phyloP scores from a whole-genome alignment of 1,139 yeast species.

The Protomyces arabidopsidicola region DNA sequence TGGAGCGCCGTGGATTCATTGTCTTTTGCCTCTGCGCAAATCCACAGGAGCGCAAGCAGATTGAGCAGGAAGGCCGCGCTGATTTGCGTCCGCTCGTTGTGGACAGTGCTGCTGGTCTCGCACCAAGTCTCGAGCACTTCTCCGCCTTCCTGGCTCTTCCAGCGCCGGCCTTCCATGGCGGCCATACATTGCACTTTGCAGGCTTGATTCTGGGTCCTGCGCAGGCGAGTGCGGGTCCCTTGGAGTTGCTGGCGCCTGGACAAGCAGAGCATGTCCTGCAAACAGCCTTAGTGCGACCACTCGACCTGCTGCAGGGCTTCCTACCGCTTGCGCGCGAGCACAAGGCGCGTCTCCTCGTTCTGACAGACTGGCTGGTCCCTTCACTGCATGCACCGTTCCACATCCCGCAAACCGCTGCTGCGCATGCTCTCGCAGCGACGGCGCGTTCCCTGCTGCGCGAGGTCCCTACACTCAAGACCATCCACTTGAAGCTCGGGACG shows the following conservation, averaged over 20 bases:
- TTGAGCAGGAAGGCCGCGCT: slow-evolving; percentile 25
- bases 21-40: slow-evolving; percentile 20
- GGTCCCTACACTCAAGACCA: slow-evolving; percentile 12
- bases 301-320: slow-evolving; percentile 12
- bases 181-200: slow-evolving; percentile 24
- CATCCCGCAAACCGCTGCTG: slow-evolving; percentile 8
- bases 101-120: slow-evolving; percentile 1
- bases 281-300: slow-evolving; percentile 6
- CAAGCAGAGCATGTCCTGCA: slow-evolving; percentile 10
- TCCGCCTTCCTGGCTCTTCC: slow-evolving; percentile 14
- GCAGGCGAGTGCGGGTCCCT: slow-evolving; percentile 7
- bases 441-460: slow-evolving; percentile 11
- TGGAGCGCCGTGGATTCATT: slow-evolving; percentile 22
- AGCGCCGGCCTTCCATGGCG: slow-evolving; percentile 24
- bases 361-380: slow-evolving; percentile 24
- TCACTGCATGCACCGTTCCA: slow-evolving; percentile 20
- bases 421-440: slow-evolving; percentile 15
- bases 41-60: slow-evolving; percentile 8
- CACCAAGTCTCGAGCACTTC: slow-evolving; percentile 12
- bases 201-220: slow-evolving; percentile 15
- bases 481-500: slow-evolving; percentile 20
- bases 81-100: slow-evolving; percentile 15
- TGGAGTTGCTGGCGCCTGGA: slow-evolving; percentile 7
- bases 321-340: slow-evolving; percentile 24
- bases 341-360: slow-evolving; percentile 11